Evolutionary conservation across 2,329 filamentous ascomycete species (phyloP), one percentile per base, ranked within the genome.

Genomic region (Epichloe sibirici): DNA sequence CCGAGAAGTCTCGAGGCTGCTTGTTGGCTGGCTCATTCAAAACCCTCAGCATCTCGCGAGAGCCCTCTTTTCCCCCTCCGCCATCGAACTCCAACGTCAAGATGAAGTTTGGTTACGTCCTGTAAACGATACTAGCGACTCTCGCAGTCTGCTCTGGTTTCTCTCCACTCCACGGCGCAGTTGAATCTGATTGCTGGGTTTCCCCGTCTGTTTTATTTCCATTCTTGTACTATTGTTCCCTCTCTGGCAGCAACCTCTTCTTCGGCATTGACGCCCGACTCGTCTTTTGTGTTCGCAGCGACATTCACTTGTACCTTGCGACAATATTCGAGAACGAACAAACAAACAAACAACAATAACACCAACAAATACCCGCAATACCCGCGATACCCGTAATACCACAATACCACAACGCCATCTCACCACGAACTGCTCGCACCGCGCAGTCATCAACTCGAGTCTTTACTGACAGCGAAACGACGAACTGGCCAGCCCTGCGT

Each of bases 221-320:
- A 50, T 50, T 52, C 47, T 44, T 52, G 23, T 52, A 49, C 49
- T 53, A 44, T 42, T 53, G 39, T 40, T 40, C 42, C 37, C 44
- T 53, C 23, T 48, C 44, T 39, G 23, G 40, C 45, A 12, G 37
- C 44, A 15, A 42, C 51, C 23, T 39, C 45, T 42, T 38, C 34
- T 45, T 23, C 28, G 13, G 43, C 43, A 21, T 25, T 25, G 25
- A 31, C 43, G 25, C 15, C 42, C 17, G 21, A 37, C 42, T 43
- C 37, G 38, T 47, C 35, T 47, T 42, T 49, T 43, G 50, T 56
- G 49, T 51, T 57, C 66, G 68, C 70, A 70, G 72, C 71, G 72
- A 69, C 73, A 75, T 75, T 74, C 64, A 72, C 69, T 75, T 75
- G 73, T 68, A 69, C 71, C 72, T 69, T 74, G 69, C 69, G 70